Evolutionary conservation across 768 basidiomycete species (phyloP), one percentile per base, ranked within the genome.

Genomic region (Cubamyces lactineus): DNA sequence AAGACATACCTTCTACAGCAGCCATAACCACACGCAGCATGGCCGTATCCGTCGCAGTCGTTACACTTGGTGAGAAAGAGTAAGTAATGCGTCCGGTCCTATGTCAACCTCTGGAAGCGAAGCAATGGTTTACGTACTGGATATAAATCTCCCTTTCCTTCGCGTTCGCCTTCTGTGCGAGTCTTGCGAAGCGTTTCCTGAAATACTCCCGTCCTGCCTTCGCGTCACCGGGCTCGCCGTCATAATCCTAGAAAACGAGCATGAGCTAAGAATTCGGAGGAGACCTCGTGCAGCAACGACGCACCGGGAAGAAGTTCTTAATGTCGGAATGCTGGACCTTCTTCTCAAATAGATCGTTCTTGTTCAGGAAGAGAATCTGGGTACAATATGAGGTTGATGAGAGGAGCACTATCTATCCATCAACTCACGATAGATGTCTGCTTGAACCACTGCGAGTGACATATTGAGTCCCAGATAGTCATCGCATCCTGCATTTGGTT

Each of bases 401-500:
- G 16, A 8, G 9, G 24, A 2, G 5, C 26, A 23, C 23, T 16
- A 13, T 3, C 12, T 26, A 13, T 26, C 24, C 42, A 39, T 21
- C 30, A 17, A 78, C 89, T 47, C 65, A 94, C 94, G 57, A 97
- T 93, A 11, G 93, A 94, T 0, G 94, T 96, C 65, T 90, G 85
- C 75, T 92, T 91, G 78, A 97, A 97, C 94, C 94, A 97, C 66
- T 96, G 94, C 11, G 94, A 96, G 73, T 97, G 94, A 76, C 94
- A 96, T 82, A 98, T 96, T 43, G 94, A 94, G 68, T 98, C 95
- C 89, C 95, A 98, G 52, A 98, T 93, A n/a, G 93, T 93, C 87
- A 98, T 91, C 1, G 95, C 93, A 66, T 98, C 95, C 79, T 96
- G 92, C 94, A 98, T 96, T 87, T 96, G 95, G 72, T 98, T 98